Evolutionary conservation across 371 early-diverging fungal species (phyloP).

Genomic region (Batrachochytrium dendrobatidis): DNA sequence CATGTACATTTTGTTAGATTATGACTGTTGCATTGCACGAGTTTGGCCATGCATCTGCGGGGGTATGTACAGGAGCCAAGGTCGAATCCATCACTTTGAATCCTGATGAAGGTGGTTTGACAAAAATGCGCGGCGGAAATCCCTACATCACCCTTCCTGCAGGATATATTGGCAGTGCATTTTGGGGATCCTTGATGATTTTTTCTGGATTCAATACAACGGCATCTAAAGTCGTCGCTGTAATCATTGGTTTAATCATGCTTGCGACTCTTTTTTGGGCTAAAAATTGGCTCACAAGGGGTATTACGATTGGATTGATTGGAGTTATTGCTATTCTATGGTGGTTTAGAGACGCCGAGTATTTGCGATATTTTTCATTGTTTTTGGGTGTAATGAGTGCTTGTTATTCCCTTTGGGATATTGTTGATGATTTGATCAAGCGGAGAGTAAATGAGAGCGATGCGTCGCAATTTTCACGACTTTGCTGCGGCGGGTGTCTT

Average conservation of each 20-base stretch:
- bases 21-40: conserved; percentile 47
- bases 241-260: conserved; percentile 69
- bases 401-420: conserved; percentile 88
- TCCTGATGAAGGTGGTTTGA: conserved; percentile 89
- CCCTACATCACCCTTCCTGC: conserved; percentile 43
- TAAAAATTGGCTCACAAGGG: conserved; percentile 76
- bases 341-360: conserved; percentile 66
- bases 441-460: conserved; percentile 89
- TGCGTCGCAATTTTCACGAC: conserved; percentile 77
- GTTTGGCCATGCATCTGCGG: conserved; percentile 46
- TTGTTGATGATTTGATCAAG: conserved; percentile 84
- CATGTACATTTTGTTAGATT: conserved; percentile 27
- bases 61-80: conserved; percentile 77
- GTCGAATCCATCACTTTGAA: conserved; percentile 87
- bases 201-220: conserved; percentile 81
- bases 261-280: conserved; percentile 67
- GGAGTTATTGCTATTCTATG: conserved; percentile 76
- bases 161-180: conserved; percentile 39
- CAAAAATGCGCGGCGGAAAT: conserved; percentile 59
- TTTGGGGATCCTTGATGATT: conserved; percentile 77
- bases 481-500: conserved; percentile 68
- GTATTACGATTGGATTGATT: conserved; percentile 72
- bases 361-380: conserved; percentile 77
- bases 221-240: conserved; percentile 78
- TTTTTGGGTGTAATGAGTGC: conserved; percentile 91